These are phyloP conservation scores for Tuber umbilicatum DNA, from an alignment of 495 filamentous ascomycete genomes.

Conservation along the genomic window DNA sequence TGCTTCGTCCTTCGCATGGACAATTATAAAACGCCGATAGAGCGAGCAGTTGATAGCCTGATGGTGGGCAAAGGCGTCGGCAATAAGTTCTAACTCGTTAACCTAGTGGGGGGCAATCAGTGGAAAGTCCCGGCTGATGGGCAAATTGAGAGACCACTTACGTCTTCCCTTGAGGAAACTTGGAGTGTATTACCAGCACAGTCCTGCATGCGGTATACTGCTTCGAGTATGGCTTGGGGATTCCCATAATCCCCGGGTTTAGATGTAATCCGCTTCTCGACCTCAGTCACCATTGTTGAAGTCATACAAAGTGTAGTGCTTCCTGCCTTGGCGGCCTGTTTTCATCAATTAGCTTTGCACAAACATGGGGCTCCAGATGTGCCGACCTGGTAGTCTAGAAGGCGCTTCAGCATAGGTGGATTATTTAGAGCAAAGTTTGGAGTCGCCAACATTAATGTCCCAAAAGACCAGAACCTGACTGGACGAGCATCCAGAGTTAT, in stretches of 20 bases:
- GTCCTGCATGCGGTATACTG: conserved; percentile 16
- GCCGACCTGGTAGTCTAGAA: conserved; percentile 33
- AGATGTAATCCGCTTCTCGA: conserved; percentile 17
- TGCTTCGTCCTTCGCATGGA: conserved; percentile 28
- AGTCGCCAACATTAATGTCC: conserved; percentile 37
- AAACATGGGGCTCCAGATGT: background rate
- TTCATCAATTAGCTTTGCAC: background rate
- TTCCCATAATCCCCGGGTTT: conserved; percentile 5
- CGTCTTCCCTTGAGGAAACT: background rate
- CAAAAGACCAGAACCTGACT: conserved; percentile 37
- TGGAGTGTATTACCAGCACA: conserved; percentile 5
- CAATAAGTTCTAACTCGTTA: conserved; percentile 31
- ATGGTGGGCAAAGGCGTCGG: conserved; percentile 34
- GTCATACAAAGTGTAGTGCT: conserved; percentile 37
- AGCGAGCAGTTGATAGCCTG: conserved; percentile 29
- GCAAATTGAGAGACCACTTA: conserved; percentile 5
- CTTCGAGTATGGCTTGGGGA: background rate
- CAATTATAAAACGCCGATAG: conserved; percentile 37
- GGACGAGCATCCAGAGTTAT: conserved; percentile 19
- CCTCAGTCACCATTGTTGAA: conserved; percentile 13
- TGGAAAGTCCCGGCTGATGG: conserved; percentile 8
- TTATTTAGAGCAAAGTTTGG: conserved; percentile 30
- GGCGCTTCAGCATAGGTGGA: conserved; percentile 14
- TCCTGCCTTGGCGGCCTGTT: conserved; percentile 25
- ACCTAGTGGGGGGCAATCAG: conserved; percentile 17